Evolutionary conservation across 352 stramenopile species (phyloP).

Genomic region (Pythium pyrilobum): DNA sequence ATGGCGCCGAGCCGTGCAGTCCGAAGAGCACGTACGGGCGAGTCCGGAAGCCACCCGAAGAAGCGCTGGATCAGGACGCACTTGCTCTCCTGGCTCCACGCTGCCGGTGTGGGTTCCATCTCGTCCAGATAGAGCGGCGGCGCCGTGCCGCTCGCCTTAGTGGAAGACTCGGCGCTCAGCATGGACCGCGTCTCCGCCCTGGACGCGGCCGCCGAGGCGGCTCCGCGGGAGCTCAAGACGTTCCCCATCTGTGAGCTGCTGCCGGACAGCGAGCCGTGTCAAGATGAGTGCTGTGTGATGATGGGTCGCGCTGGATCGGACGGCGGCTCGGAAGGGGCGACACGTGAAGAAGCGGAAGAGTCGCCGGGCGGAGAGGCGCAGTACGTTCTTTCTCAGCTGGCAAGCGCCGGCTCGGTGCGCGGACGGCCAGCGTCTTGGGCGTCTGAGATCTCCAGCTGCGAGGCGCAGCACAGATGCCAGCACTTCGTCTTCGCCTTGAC

Average conservation of each 20-base stretch:
- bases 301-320: background rate
- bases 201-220: background rate
- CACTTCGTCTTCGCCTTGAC: no score
- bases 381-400: no score
- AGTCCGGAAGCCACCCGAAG: slow-evolving; percentile 52
- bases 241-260: slow-evolving; percentile 13
- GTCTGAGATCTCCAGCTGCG: no score
- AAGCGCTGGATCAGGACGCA: slow-evolving; percentile 53
- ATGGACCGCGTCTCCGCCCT: slow-evolving; percentile 1
- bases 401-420: no score
- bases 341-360: no score
- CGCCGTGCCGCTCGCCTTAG: background rate
- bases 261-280: background rate
- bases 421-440: no score
- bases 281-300: background rate
- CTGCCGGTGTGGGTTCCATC: slow-evolving; percentile 32
- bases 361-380: background rate
- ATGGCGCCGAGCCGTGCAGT: background rate
- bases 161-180: background rate
- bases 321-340: no score
- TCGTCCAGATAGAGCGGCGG: slow-evolving; percentile 48
- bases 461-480: no score
- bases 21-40: slow-evolving; percentile 20
- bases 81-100: slow-evolving; percentile 49
- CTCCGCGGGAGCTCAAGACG: slow-evolving; percentile 9